Base-by-base conservation (phyloP, 805 yeast genomes). In the Candida loeiensis region DNA sequence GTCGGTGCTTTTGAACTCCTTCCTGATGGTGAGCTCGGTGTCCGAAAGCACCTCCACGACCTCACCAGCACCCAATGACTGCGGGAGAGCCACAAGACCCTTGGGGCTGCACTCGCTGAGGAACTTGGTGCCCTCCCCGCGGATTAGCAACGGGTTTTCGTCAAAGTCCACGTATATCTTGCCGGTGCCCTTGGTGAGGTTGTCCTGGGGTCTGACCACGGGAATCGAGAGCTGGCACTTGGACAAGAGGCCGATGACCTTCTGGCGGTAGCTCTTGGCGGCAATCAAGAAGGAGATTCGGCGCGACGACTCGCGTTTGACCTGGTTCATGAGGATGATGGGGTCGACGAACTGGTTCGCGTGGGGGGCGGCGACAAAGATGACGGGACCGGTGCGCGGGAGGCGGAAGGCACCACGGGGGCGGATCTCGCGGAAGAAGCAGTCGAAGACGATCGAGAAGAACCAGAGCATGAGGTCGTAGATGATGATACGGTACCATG, bases 291-390 rank as follows among this genome's bases (percentile, higher is more conserved):
- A 89, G 15, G 88, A 77, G 12, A 86, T 76, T 30, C 91, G 67
- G 45, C 96, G 71, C 6, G 79, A 74, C 2, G 84, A 74, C 42
- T 78, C 79, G 37, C 69, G 67, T 50, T 80, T 76, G 18, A 86
- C 91, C 56, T 85, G 91, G 34, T 85, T 82, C 85, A 87, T 82
- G 34, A 93, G 69, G 37, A 93, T 74, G 36, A 90, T 77, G 2
- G 93, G 91, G 39, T 77, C 77, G 24, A 90, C 88, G 56, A 90
- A 90, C 63, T 87, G 95, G 56, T 87, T 87, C n/a, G 96, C 95
- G 66, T 91, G 99, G 1, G 98, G 98, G 2, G 96, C 99, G 8
- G 93, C 95, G 25, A 93, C 98, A 46, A 93, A 82, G 40, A 91
- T 83, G 6, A 89, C 82, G 0, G 98, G 91, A 0, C 96, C 97